phyloP scores from a whole-genome alignment of 75 land plant genomes.

The Azolla pinnata region DNA sequence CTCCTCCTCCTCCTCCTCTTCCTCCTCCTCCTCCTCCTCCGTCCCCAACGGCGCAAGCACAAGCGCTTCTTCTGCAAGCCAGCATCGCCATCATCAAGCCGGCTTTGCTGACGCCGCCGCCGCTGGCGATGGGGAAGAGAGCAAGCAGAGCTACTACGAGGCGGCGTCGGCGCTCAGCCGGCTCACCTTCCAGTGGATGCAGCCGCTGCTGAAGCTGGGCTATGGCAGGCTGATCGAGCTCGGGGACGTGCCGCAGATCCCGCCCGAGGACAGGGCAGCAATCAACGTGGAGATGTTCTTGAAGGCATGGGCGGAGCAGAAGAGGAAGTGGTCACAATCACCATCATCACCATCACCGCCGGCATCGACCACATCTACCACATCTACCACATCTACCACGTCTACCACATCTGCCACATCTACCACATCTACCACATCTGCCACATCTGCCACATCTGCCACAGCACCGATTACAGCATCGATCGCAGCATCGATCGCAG shows the following conservation, averaged over 20 bases:
- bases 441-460: too few species aligned
- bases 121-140: not conserved
- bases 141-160: not conserved
- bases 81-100: not conserved
- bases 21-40: not conserved
- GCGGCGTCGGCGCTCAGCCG: conserved; percentile 29
- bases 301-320: conserved; percentile 24
- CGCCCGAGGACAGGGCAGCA: conserved; percentile 37
- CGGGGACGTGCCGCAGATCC: conserved; percentile 44
- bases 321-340: too few species aligned
- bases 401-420: too few species aligned
- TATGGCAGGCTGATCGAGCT: conserved; percentile 36
- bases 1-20: not conserved
- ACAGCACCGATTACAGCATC: too few species aligned
- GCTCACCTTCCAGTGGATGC: conserved; percentile 57
- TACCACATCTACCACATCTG: too few species aligned
- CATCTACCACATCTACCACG: too few species aligned
- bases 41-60: not conserved
- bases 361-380: too few species aligned
- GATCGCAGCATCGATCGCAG: too few species aligned
- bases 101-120: not conserved
- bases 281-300: conserved; percentile 24
- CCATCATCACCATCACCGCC: too few species aligned
- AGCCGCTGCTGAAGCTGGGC: conserved; percentile 43
- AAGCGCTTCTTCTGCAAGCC: not conserved